Percentiles rank a stretch among this genome's conserved stretches.
phyloP scores from a whole-genome alignment of 2,329 filamentous ascomycete genomes.

The Paramyrothecium sp. region DNA sequence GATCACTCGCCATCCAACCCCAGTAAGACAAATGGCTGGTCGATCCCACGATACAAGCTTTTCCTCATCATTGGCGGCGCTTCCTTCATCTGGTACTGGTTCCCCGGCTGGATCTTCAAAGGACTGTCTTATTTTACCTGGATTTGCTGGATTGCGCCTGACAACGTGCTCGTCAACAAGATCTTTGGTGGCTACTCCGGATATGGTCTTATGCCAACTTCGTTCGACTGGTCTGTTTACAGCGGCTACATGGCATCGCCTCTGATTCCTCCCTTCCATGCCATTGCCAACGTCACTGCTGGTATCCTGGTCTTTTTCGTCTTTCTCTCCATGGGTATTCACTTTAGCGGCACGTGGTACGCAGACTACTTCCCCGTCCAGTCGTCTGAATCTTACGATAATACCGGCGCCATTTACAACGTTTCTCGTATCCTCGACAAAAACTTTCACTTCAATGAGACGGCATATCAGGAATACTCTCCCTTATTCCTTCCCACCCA shows the following conservation, averaged over 20 bases:
- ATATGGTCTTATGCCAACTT: conserved; percentile 59
- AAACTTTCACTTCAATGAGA: conserved; percentile 57
- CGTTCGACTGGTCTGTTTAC: conserved; percentile 51
- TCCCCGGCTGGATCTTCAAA: conserved; percentile 62
- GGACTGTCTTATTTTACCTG: conserved; percentile 63
- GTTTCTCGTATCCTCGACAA: conserved; percentile 57
- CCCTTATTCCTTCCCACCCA: conserved; percentile 64
- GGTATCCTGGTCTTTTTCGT: conserved; percentile 56
- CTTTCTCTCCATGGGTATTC: conserved; percentile 55
- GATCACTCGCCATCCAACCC: conserved; percentile 46
- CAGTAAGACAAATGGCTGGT: conserved; percentile 57
- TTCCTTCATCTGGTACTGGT: conserved; percentile 57
- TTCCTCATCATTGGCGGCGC: conserved; percentile 56
- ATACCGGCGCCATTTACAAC: conserved; percentile 59
- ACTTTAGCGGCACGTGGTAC: conserved; percentile 57
- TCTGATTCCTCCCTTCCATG: conserved; percentile 51
- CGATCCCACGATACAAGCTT: conserved; percentile 60
- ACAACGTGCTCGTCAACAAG: conserved; percentile 60
- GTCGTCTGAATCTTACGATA: conserved; percentile 62
- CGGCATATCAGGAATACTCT: conserved; percentile 62
- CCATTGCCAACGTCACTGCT: conserved; percentile 53
- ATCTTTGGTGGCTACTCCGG: conserved; percentile 60
- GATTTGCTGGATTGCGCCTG: conserved; percentile 60
- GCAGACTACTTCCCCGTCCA: conserved; percentile 62
- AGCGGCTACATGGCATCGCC: conserved; percentile 49